Evolutionary conservation across 2,329 filamentous ascomycete species (phyloP).

Genomic region (Hypoxylon sp.): DNA sequence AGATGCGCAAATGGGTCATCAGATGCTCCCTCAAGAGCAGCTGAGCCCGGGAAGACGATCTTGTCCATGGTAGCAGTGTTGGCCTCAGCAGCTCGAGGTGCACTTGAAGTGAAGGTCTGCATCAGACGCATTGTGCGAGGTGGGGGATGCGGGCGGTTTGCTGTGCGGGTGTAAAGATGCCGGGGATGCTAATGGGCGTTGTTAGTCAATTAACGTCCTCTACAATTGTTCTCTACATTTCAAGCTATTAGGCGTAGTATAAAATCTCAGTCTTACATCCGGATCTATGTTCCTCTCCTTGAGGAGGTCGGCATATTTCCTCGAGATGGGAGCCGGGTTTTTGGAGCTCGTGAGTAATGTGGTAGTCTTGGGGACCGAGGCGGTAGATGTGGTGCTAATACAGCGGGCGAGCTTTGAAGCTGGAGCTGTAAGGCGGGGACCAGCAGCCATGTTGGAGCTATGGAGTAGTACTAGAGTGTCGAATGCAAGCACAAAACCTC

Average conservation of each 20-base stretch:
- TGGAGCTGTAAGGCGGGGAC: conserved; percentile 54
- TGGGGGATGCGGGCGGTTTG: conserved; percentile 56
- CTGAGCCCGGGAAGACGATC: conserved; percentile 66
- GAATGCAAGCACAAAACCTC: conserved; percentile 5
- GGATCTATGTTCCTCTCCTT: conserved; percentile 54
- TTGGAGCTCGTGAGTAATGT: conserved; percentile 52
- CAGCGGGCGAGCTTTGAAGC: conserved; percentile 53
- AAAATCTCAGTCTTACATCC: conserved; percentile 50
- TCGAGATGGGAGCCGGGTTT: conserved; percentile 50
- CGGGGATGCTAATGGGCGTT: conserved; percentile 51
- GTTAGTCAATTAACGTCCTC: conserved; percentile 44
- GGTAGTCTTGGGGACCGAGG: conserved; percentile 46
- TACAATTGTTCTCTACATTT: background rate
- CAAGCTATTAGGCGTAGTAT: background rate
- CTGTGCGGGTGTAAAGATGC: conserved; percentile 54
- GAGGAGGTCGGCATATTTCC: conserved; percentile 57
- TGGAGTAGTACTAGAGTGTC: conserved; percentile 13
- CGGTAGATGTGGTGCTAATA: conserved; percentile 52
- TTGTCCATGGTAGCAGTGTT: conserved; percentile 64
- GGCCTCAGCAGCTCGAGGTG: conserved; percentile 55
- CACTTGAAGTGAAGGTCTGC: conserved; percentile 72
- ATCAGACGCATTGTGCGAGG: conserved; percentile 69
- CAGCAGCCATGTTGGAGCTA: conserved; percentile 47
- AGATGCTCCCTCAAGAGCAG: conserved; percentile 51
- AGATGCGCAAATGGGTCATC: conserved; percentile 59